These are phyloP conservation scores for Solanum hybrid DNA, from an alignment of 305 asterid genomes.

Conservation along the genomic window DNA sequence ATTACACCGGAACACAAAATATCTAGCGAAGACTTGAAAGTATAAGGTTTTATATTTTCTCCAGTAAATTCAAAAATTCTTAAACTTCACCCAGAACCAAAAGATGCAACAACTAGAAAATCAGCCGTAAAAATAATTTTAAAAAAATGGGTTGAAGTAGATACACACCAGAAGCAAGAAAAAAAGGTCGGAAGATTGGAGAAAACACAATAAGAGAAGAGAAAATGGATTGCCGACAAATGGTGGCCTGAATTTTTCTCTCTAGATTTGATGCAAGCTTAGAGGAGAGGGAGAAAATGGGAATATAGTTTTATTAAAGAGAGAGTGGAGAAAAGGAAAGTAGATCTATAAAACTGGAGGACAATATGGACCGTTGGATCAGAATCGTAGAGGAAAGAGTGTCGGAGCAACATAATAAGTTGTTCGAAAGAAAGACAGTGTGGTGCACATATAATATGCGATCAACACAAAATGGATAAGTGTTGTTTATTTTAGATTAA, in stretches of 20 bases:
- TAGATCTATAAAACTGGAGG: background rate
- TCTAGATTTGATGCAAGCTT: slow-evolving; percentile 44
- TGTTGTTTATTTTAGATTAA: background rate
- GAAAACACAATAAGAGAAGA: background rate
- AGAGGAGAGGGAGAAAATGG: background rate
- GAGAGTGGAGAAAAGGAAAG: background rate
- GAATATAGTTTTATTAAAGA: background rate
- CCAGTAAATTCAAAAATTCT: background rate
- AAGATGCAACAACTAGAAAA: background rate
- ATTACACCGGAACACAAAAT: background rate
- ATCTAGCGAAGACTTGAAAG: background rate
- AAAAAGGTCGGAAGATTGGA: background rate
- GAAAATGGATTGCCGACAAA: background rate
- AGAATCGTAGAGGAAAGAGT: background rate
- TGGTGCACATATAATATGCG: background rate
- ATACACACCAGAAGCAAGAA: background rate
- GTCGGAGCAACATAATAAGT: background rate
- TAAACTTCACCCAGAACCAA: background rate
- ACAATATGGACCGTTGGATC: background rate
- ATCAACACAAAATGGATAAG: background rate
- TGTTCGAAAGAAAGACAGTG: background rate
- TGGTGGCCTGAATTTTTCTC: slow-evolving; percentile 9
- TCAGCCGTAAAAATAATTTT: background rate
- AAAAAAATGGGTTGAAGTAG: background rate
- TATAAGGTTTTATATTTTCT: background rate